Evolutionary conservation across 495 filamentous ascomycete species (phyloP).

Genomic region (Acidomyces sp.): DNA sequence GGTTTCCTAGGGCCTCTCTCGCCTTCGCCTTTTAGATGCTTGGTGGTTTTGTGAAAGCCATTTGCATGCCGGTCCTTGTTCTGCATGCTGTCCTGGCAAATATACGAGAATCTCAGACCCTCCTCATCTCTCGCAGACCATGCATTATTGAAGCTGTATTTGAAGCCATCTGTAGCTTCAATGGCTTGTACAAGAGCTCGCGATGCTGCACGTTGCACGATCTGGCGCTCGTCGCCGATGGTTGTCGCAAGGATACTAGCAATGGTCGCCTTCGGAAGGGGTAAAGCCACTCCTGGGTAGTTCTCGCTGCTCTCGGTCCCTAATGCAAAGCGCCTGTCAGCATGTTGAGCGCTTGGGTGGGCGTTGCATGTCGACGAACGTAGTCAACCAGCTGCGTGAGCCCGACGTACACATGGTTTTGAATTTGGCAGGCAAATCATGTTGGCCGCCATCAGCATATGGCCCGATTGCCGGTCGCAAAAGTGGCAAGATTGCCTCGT

Average conservation of each 20-base stretch:
- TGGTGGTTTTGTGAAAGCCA: slow-evolving; percentile 12
- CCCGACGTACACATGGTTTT: no score
- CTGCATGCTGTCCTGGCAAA: slow-evolving; percentile 21
- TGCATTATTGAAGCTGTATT: slow-evolving; percentile 17
- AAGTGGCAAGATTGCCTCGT: slow-evolving; percentile 6
- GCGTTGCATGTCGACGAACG: no score
- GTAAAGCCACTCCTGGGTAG: slow-evolving; percentile 1
- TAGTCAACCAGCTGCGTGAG: no score
- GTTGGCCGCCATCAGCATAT: slow-evolving; percentile 13
- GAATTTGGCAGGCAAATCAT: slow-evolving; percentile 15
- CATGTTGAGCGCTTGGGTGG: no score
- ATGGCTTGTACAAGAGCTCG: slow-evolving; percentile 17
- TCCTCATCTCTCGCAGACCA: slow-evolving; percentile 17
- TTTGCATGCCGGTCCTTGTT: slow-evolving; percentile 22
- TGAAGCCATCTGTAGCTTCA: slow-evolving; percentile 17
- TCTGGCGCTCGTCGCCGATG: slow-evolving; percentile 5
- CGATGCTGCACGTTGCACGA: slow-evolving; percentile 18
- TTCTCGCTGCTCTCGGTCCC: slow-evolving; percentile 11
- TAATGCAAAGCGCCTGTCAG: no score
- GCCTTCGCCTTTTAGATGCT: slow-evolving; percentile 9
- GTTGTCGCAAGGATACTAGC: background rate
- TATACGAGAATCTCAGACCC: slow-evolving; percentile 14
- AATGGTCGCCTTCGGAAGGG: slow-evolving; percentile 5
- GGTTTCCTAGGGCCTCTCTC: slow-evolving; percentile 13
- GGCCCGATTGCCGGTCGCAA: slow-evolving; percentile 15